phyloP scores from a whole-genome alignment of 257 asterid species.

The Vinca minor region DNA sequence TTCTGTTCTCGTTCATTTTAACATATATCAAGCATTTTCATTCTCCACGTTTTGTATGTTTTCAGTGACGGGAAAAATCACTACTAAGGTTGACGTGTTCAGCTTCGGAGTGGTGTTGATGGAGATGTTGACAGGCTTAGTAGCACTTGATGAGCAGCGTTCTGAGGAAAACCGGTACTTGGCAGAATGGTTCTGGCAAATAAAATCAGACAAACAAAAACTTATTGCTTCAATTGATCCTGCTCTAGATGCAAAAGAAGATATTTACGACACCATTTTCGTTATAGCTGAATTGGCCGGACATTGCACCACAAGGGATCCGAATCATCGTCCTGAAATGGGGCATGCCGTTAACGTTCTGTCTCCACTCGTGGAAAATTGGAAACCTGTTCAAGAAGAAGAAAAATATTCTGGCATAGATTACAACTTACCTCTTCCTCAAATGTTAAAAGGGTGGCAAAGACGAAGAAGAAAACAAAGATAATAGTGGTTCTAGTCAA shows the following conservation, averaged over 20 bases:
- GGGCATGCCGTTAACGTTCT: conserved; percentile 56
- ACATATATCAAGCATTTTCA: neutral
- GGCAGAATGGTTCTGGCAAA: conserved; percentile 70
- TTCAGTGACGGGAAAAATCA: conserved; percentile 65
- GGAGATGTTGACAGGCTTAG: conserved; percentile 65
- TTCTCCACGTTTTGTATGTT: neutral
- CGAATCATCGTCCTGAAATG: conserved; percentile 74
- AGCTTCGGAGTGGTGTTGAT: conserved; percentile 76
- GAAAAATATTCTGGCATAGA: conserved; percentile 31
- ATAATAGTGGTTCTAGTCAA: conserved; percentile 34
- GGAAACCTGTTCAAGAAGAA: conserved; percentile 50
- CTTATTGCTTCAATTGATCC: conserved; percentile 55
- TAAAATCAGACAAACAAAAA: conserved; percentile 28
- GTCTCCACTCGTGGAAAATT: conserved; percentile 39
- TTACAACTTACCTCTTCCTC: conserved; percentile 39
- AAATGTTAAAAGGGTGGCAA: conserved; percentile 67
- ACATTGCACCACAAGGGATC: conserved; percentile 71
- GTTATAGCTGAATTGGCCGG: conserved; percentile 53
- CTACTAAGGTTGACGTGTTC: conserved; percentile 73
- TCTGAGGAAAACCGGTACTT: conserved; percentile 61
- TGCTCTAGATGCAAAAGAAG: conserved; percentile 41
- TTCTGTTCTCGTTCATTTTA: conserved; percentile 4
- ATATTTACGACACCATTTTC: conserved; percentile 35
- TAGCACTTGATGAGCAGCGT: conserved; percentile 61
- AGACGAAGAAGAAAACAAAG: conserved; percentile 35